A percentile compares a stretch with the other conserved stretches of the same genome.
These are phyloP conservation scores for Myochromella boudieri DNA, from an alignment of 768 basidiomycete genomes.

Conservation along the genomic window DNA sequence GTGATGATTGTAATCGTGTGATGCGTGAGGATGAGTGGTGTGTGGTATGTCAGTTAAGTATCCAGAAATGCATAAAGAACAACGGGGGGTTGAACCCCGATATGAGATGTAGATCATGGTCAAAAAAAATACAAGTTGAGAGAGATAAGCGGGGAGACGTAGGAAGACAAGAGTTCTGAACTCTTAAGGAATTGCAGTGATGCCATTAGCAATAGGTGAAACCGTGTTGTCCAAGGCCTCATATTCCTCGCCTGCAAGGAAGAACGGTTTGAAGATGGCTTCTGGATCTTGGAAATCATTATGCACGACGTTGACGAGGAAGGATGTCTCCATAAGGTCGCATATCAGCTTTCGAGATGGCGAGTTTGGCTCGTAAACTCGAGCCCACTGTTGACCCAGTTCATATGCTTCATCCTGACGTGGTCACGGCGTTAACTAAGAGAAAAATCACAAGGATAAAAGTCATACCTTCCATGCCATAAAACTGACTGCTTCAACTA, in stretches of 20 bases:
- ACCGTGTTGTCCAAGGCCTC: conserved; percentile 34
- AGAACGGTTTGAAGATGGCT: conserved; percentile 87
- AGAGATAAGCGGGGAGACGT: conserved; percentile 20
- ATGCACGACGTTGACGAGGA: conserved; percentile 94
- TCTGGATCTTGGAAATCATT: conserved; percentile 88
- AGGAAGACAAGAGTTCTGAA: conserved; percentile 12
- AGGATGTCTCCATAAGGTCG: conserved; percentile 76
- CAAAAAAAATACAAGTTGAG: conserved; percentile 27
- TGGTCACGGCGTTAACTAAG: conserved; percentile 8
- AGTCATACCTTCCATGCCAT: conserved; percentile 92
- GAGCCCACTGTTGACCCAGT: conserved; percentile 89
- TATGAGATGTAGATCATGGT: conserved; percentile 29
- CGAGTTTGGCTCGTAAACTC: conserved; percentile 78
- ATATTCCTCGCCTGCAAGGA: conserved; percentile 70
- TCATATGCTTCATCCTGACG: conserved; percentile 90
- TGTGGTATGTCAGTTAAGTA: conserved; percentile 19
- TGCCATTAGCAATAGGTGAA: conserved; percentile 39
- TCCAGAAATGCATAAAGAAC: conserved; percentile 35
- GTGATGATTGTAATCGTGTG: conserved; percentile 13
- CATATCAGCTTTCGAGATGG: conserved; percentile 73
- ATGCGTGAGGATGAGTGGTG: conserved; percentile 8
- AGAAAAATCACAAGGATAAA: neutral
- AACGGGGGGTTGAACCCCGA: conserved; percentile 89
- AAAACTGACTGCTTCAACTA: conserved; percentile 96
- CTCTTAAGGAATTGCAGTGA: conserved; percentile 20